A percentile compares a stretch with the other conserved stretches of the same genome.
Conservation (phyloP, 2,329 filamentous ascomycete genomes). For the Escovopsis sp. region DNA sequence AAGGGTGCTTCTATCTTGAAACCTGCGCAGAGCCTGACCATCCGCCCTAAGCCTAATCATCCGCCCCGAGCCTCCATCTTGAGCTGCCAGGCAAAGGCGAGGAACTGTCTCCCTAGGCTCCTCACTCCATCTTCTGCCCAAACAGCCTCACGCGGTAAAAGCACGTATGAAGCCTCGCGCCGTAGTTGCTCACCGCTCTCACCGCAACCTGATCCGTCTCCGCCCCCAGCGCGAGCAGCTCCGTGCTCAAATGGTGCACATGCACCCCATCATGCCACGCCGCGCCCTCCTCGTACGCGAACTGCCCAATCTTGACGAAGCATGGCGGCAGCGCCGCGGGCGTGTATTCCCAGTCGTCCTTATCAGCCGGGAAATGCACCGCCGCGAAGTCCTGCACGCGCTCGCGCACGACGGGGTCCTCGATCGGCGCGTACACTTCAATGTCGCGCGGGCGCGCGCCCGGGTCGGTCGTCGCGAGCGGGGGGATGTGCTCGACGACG, state of each 20-base stretch:
- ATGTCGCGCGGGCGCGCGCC: constrained; percentile 49
- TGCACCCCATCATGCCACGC: constrained; percentile 30
- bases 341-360: constrained; percentile 14
- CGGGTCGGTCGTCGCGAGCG: constrained; percentile 44
- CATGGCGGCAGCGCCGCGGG: constrained; percentile 15
- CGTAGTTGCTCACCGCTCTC: constrained; percentile 42
- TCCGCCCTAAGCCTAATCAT: too few species aligned
- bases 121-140: constrained; percentile 21
- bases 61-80: too few species aligned
- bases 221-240: constrained; percentile 31
- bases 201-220: constrained; percentile 38
- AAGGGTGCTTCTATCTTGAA: too few species aligned
- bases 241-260: constrained; percentile 35
- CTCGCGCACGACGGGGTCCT: constrained; percentile 26
- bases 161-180: constrained; percentile 43
- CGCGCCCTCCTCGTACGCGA: constrained; percentile 33
- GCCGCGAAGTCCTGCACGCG: constrained; percentile 28
- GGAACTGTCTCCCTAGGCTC: too few species aligned
- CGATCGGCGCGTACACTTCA: constrained; percentile 52
- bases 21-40: too few species aligned
- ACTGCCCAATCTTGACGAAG: constrained; percentile 43
- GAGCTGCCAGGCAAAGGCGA: too few species aligned
- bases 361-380: constrained; percentile 22
- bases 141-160: constrained; percentile 49
- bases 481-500: constrained; percentile 56